Conservation (phyloP, 441 rosid genomes). For the Raphanus hybrid region DNA sequence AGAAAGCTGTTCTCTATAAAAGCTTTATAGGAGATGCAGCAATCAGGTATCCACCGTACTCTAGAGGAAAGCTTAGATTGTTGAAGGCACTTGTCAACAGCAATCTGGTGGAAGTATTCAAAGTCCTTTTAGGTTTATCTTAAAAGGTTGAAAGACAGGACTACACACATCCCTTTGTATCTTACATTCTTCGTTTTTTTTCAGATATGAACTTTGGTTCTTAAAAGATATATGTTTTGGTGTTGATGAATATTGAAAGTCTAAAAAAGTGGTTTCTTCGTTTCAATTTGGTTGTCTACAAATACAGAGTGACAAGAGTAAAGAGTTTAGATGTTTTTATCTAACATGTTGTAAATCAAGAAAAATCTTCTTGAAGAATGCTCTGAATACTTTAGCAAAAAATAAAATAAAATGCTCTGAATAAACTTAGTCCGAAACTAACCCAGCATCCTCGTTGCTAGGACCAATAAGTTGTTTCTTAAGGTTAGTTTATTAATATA, state of each 20-base stretch:
- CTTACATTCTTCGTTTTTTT: neutral
- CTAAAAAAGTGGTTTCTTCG: slow-evolving; percentile 32
- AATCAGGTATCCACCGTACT: slow-evolving; percentile 67
- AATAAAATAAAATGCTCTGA: neutral
- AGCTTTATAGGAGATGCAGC: slow-evolving; percentile 56
- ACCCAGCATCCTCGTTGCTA: too few species aligned
- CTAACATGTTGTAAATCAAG: neutral
- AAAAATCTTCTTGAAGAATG: neutral
- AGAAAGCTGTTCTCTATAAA: slow-evolving; percentile 65
- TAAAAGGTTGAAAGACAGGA: slow-evolving; percentile 30
- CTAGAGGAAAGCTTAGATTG: slow-evolving; percentile 52
- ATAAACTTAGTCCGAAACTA: too few species aligned
- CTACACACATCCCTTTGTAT: neutral
- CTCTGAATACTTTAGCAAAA: too few species aligned
- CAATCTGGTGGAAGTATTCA: slow-evolving; percentile 47
- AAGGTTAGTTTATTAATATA: too few species aligned
- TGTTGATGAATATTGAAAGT: slow-evolving; percentile 31
- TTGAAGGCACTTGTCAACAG: slow-evolving; percentile 57
- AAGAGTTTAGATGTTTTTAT: slow-evolving; percentile 4
- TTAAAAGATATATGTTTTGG: slow-evolving; percentile 14
- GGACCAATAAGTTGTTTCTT: too few species aligned
- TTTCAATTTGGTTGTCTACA: slow-evolving; percentile 37
- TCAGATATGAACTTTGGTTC: neutral
- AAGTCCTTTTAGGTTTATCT: slow-evolving; percentile 52
- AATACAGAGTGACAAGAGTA: slow-evolving; percentile 20